Base-by-base conservation (phyloP, 1,139 yeast genomes). In the Nadsonia commutata region DNA sequence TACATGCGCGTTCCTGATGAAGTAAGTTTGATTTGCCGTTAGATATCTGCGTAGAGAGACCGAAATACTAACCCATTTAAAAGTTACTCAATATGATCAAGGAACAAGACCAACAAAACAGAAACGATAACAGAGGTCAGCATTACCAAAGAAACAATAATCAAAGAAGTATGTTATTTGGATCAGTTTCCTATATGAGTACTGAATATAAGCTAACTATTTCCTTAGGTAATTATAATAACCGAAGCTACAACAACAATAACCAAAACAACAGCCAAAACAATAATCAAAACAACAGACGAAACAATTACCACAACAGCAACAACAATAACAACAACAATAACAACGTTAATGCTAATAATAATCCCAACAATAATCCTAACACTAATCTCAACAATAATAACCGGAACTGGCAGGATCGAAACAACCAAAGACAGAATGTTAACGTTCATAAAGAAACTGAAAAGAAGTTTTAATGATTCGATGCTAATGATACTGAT, bases 1-100 rank as follows among this genome's bases (percentile, higher is more conserved):
- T 76, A 74, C 54, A 65, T 80, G 45, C 73, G 79, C 56, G 67
- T 80, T 49, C 80, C 80, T 40, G 81, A 79, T 50, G 68, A 66
- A 41, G 63, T 71, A 36, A 43, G 44, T 37, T 36, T 9, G n/a
- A n/a, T n/a, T n/a, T n/a, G n/a, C n/a, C n/a, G n/a, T n/a, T n/a
- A n/a, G n/a, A n/a, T n/a, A n/a, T n/a, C n/a, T n/a, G n/a, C n/a
- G n/a, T n/a, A n/a, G n/a, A n/a, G n/a, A n/a, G n/a, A n/a, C n/a
- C n/a, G n/a, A n/a, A n/a, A 21, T 27, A 27, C 13, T 27, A 27
- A 27, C 33, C 27, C 20, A 11, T 11, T 31, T 8, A 22, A 36
- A 42, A 48, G 41, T 51, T 59, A 37, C 54, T 66, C 20, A 66
- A 60, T 31, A 71, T 70, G 46, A 74, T 82, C 47, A 84, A 86